A percentile compares a stretch with the other conserved stretches of the same genome.
These are phyloP conservation scores for Hypoxylon crocopeplum DNA, from an alignment of 495 filamentous ascomycete species.

Conservation along the genomic window DNA sequence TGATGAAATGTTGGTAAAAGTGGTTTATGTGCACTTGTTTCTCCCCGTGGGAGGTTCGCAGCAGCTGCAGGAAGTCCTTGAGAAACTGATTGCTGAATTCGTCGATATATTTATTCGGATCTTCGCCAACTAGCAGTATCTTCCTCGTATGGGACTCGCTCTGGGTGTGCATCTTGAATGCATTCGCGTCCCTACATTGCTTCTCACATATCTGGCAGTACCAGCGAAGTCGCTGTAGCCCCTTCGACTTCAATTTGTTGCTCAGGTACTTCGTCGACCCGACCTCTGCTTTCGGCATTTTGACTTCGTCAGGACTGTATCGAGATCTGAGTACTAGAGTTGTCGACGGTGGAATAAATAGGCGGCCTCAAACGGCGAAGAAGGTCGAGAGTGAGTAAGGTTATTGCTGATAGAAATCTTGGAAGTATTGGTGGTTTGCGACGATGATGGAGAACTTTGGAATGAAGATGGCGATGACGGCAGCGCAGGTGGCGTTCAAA, in stretches of 20 bases:
- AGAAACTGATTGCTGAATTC: constrained; percentile 79
- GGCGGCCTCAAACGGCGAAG: no score
- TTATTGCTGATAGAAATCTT: not conserved
- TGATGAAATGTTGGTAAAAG: constrained; percentile 91
- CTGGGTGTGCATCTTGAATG: constrained; percentile 80
- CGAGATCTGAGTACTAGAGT: no score
- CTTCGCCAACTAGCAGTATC: constrained; percentile 84
- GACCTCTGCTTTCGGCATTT: constrained; percentile 92
- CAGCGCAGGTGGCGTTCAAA: not conserved
- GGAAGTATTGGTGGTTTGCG: constrained; percentile 4
- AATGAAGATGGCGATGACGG: not conserved
- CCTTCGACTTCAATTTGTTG: constrained; percentile 91
- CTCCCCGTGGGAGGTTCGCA: constrained; percentile 82
- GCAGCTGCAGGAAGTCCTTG: constrained; percentile 75
- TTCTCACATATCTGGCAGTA: constrained; percentile 77
- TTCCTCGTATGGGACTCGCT: constrained; percentile 84
- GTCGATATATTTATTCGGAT: constrained; percentile 79
- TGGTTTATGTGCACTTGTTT: constrained; percentile 86
- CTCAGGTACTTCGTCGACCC: constrained; percentile 83
- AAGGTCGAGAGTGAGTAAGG: not conserved
- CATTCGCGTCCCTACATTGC: constrained; percentile 72
- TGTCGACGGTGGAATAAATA: no score
- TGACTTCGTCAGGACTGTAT: no score
- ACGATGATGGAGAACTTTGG: not conserved
- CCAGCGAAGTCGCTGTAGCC: constrained; percentile 84